Evolutionary conservation across 257 asterid species (phyloP).

Genomic region (Leptodermis oblonga): DNA sequence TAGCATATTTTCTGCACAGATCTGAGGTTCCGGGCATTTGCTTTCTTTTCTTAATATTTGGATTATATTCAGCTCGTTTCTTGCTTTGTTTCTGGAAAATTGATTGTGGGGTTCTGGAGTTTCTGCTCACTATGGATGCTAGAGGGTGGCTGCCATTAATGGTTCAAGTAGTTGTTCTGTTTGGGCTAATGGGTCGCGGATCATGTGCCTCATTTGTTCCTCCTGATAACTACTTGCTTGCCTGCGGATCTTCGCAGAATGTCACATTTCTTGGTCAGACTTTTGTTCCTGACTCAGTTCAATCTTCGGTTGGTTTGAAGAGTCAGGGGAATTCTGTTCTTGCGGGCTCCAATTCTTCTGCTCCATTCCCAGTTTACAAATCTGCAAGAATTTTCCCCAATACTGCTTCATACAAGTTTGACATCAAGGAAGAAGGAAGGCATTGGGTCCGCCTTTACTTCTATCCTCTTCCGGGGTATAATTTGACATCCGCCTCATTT

Average conservation of each 20-base stretch:
- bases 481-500: conserved; percentile 36
- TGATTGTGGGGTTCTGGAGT: not conserved
- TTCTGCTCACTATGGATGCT: conserved; percentile 12
- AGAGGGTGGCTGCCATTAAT: conserved; percentile 17
- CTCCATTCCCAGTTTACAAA: conserved; percentile 33
- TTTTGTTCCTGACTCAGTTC: conserved; percentile 33
- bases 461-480: conserved; percentile 33
- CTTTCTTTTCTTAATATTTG: conserved; percentile 4
- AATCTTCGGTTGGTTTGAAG: conserved; percentile 28
- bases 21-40: conserved; percentile 11
- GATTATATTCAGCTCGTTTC: not conserved
- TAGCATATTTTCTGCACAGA: conserved; percentile 13
- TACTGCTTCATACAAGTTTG: conserved; percentile 27
- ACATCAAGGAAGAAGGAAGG: conserved; percentile 32
- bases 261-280: conserved; percentile 34
- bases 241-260: conserved; percentile 44
- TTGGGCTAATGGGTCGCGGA: conserved; percentile 14
- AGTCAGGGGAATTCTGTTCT: conserved; percentile 20
- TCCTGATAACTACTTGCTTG: conserved; percentile 32
- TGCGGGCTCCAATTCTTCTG: conserved; percentile 30
- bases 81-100: not conserved
- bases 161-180: conserved; percentile 20
- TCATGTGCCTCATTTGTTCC: conserved; percentile 33
- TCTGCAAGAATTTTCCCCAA: conserved; percentile 35
- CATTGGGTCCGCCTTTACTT: conserved; percentile 52